Evolutionary conservation across 352 stramenopile species (phyloP), one percentile per base, ranked within the genome.

Genomic region (Hyaloperonospora arabidopsidis): DNA sequence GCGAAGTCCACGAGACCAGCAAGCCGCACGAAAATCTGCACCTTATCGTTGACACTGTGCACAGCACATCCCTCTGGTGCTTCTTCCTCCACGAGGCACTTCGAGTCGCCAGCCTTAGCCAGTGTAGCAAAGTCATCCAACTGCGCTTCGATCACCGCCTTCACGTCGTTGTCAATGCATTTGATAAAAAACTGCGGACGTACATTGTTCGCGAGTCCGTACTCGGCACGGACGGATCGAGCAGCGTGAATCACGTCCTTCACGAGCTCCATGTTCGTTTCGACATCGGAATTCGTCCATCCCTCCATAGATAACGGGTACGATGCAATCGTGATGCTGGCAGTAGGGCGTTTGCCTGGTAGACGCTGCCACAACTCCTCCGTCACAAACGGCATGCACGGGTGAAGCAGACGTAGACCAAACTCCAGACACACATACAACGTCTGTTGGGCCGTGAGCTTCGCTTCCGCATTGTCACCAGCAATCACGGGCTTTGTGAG

Each of bases 301-400:
- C 54, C 63, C 7, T 79, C 68, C 46, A 85, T 69, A 8, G 79
- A 57, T 28, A 87, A 70, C n/a, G 84, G 84, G 67, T 92, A 95
- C 56, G 75, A 54, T 0, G 80, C 79, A 34, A 93, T 76, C 54
- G 82, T 88, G 57, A 95, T 92, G 67, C 79, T 91, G 15, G 68
- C 49, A 0, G 70, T 71, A 29, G 72, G 74, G 35, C 74, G 80
- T 62, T 83, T 79, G 54, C 81, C 82, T 0, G 83, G 84, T 54
- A 95, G 64, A 29, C 84, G 84, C 64, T 95, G 83, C 84, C 84
- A 95, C 41, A 95, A 61, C 66, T 95, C 85, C 67, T 99, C 97
- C 19, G 96, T 99, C 47, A 99, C 90, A 63, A 97, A 99, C 21
- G 97, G 97, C 94, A 99, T 98, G 69, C 97, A 92, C 32, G 96